phyloP scores from a whole-genome alignment of 164 flowering plant genomes.

The Amborella trichopoda region DNA sequence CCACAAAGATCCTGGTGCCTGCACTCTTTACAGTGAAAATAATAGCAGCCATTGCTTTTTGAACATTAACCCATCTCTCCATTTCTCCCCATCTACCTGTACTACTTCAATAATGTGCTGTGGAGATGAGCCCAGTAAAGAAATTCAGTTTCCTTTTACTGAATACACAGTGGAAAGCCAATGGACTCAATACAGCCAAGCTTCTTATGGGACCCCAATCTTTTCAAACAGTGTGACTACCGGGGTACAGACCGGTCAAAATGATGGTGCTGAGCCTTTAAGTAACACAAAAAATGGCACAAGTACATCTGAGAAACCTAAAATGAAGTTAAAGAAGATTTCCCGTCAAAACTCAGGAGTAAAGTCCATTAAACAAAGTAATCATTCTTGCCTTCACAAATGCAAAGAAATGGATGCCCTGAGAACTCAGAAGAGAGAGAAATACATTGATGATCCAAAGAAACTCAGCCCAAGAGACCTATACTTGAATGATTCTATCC shows the following conservation, averaged over 20 bases:
- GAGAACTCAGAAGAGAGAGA: constrained; percentile 14
- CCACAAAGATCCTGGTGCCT: no score
- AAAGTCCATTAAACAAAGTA: constrained; percentile 9
- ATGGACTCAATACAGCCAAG: no score
- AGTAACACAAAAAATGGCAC: constrained; percentile 8
- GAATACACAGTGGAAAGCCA: no score
- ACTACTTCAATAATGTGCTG: constrained; percentile 12
- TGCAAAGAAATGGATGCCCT: constrained; percentile 9
- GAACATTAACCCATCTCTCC: constrained; percentile 1
- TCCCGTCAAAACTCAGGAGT: constrained; percentile 3
- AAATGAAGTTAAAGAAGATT: constrained; percentile 5
- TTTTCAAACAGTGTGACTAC: no score
- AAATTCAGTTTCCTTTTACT: no score
- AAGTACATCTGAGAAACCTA: constrained; percentile 1
- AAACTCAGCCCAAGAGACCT: constrained; percentile 21
- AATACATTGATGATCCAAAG: constrained; percentile 18
- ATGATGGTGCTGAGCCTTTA: constrained; percentile 7
- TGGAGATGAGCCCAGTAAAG: no score
- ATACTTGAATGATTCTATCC: constrained; percentile 43
- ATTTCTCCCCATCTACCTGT: constrained; percentile 11
- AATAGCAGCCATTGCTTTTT: constrained; percentile 15
- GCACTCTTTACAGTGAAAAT: no score
- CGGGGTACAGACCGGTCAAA: constrained; percentile 13
- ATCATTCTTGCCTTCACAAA: constrained; percentile 12
- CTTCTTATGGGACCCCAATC: no score